Conservation (phyloP, 257 asterid genomes). For the Anisodus acutangulus region DNA sequence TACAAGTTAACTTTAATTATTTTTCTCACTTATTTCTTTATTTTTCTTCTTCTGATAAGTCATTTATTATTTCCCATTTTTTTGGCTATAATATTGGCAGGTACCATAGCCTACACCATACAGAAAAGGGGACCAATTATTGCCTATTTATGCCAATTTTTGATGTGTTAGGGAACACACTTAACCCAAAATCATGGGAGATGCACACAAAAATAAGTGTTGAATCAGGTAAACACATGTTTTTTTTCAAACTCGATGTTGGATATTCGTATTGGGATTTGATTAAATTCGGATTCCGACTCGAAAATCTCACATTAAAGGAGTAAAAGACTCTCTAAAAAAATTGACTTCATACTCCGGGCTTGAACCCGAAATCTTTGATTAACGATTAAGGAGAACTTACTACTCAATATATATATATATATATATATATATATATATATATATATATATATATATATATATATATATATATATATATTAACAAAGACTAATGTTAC, state of each 20-base stretch:
- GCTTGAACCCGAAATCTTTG: background rate
- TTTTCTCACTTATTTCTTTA: background rate
- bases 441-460: too few relatives aligned
- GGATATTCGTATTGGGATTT: too few relatives aligned
- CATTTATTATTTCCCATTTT: background rate
- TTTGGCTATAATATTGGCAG: constrained; percentile 45
- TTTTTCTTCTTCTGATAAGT: background rate
- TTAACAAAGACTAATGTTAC: background rate
- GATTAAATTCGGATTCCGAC: too few relatives aligned
- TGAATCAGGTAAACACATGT: constrained; percentile 50
- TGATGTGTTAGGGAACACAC: constrained; percentile 74
- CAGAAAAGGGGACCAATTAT: constrained; percentile 65
- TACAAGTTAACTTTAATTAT: background rate
- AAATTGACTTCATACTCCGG: background rate
- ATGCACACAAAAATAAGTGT: constrained; percentile 56
- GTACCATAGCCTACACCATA: constrained; percentile 76
- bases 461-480: too few relatives aligned
- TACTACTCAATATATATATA: background rate
- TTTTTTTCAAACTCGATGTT: too few relatives aligned
- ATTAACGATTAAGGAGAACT: background rate
- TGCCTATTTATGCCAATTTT: constrained; percentile 92
- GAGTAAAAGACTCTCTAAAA: background rate
- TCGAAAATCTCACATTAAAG: background rate
- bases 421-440: too few relatives aligned
- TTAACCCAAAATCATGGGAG: constrained; percentile 77